These are phyloP conservation scores for Backusella luteola DNA, from an alignment of 192 early-diverging fungal genomes.

Conservation along the genomic window DNA sequence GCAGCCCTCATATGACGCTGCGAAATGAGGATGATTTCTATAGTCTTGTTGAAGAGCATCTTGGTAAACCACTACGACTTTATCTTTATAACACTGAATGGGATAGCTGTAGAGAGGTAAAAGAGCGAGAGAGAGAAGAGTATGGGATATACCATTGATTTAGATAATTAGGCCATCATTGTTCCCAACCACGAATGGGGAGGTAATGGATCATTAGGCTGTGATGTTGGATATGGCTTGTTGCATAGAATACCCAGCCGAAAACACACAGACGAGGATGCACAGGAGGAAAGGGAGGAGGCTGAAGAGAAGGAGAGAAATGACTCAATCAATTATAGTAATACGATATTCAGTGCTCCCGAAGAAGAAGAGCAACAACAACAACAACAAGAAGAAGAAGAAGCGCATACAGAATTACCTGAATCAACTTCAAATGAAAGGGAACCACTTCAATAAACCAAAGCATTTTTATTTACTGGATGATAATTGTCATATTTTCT, in stretches of 20 bases:
- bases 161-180: slow-evolving; percentile 54
- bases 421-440: not conserved
- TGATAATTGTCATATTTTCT: too few relatives aligned
- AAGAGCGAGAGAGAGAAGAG: not conserved
- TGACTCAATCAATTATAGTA: slow-evolving; percentile 13
- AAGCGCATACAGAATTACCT: not conserved
- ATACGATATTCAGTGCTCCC: slow-evolving; percentile 29
- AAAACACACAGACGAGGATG: not conserved
- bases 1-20: slow-evolving; percentile 58
- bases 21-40: slow-evolving; percentile 64
- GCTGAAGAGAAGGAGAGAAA: not conserved
- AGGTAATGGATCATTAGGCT: slow-evolving; percentile 65
- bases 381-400: not conserved
- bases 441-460: not conserved
- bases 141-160: not conserved
- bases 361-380: slow-evolving; percentile 3
- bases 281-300: not conserved
- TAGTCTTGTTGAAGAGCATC: slow-evolving; percentile 55
- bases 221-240: slow-evolving; percentile 69
- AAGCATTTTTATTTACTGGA: not conserved
- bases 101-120: slow-evolving; percentile 62
- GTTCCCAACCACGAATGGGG: slow-evolving; percentile 69
- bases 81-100: slow-evolving; percentile 69
- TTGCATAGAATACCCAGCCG: slow-evolving; percentile 38
- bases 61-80: slow-evolving; percentile 58